Base-by-base conservation (phyloP, 139 green algal genomes). In the Tetratostichococcus sp. region DNA sequence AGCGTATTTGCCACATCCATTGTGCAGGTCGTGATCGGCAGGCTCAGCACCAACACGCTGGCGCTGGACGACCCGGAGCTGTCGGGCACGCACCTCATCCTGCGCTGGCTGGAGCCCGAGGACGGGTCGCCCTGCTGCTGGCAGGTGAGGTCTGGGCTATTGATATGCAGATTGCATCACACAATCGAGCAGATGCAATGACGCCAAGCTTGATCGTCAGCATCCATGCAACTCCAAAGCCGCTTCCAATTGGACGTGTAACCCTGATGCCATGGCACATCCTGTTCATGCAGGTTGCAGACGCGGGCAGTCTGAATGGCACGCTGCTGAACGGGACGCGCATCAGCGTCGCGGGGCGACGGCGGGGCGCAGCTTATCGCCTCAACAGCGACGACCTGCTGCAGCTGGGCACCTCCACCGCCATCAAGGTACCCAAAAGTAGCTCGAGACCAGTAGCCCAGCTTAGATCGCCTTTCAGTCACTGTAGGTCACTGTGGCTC, bases 291-390 rank as follows among this genome's bases (percentile, higher is more conserved):
- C 59, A 75, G 70, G 65, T 84, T 75, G 78, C 70, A 30, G 89
- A 94, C 62, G 69, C 84, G 1, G 90, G 91, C 50, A 91, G 85
- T 58, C 69, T 96, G 26, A 96, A 96, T 72, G 91, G 91, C 79
- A 94, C 87, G 14, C 71, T 68, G 11, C 72, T 96, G 19, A 91
- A 91, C 68, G 85, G 86, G 4, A 66, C 65, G 1, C 65, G 75
- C 43, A 91, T 96, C 70, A 85, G 83, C 73, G 74, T 66, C 31
- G 77, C 82, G 65, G 83, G 86, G 68, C 83, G 87, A 30, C 67
- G 85, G 68, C 77, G 75, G 22, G 85, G 89, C 1, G 65, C 73
- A 1, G 31, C 71, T 65, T 83, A 77, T 59, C 80, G 78, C 32
- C 78, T 90, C 21, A 80, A 59, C 71, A 72, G 71, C 30, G 85